These are phyloP conservation scores for Sarcocystis neurona DNA, from an alignment of 169 alveolate genomes.

Conservation along the genomic window DNA sequence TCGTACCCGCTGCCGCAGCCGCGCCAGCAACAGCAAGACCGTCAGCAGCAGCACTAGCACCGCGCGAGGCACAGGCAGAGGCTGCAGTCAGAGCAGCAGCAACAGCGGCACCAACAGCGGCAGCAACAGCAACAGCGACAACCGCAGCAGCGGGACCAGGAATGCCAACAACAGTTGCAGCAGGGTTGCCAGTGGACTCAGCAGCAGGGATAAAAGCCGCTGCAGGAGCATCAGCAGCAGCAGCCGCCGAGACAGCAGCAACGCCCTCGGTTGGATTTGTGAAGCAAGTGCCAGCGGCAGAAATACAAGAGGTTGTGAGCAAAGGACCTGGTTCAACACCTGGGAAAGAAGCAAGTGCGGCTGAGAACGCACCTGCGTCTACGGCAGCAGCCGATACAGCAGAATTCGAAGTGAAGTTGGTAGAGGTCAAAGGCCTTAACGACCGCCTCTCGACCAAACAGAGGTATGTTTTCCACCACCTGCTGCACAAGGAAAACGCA, in stretches of 20 bases:
- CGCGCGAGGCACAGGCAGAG: too few species aligned
- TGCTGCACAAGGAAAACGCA: background rate
- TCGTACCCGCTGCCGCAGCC: too few species aligned
- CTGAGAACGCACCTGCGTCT: background rate
- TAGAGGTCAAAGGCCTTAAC: constrained; percentile 54
- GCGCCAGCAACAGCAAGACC: too few species aligned
- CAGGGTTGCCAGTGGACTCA: background rate
- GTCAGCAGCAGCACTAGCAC: too few species aligned
- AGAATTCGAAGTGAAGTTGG: constrained; percentile 18
- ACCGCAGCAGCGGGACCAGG: background rate
- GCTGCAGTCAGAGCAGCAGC: constrained; percentile 19
- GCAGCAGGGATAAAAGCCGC: background rate
- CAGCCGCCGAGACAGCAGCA: background rate
- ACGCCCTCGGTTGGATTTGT: too few species aligned
- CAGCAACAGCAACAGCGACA: background rate
- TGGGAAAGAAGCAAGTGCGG: background rate
- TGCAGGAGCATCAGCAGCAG: background rate
- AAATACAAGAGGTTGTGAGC: background rate
- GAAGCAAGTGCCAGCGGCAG: background rate
- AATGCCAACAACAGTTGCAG: background rate
- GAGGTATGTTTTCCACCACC: background rate
- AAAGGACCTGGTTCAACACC: background rate
- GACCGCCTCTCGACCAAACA: constrained; percentile 57
- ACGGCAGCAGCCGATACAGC: background rate
- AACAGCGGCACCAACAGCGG: background rate